Conservation (phyloP, 2,329 filamentous ascomycete species). For the Monosporascus sp. region DNA sequence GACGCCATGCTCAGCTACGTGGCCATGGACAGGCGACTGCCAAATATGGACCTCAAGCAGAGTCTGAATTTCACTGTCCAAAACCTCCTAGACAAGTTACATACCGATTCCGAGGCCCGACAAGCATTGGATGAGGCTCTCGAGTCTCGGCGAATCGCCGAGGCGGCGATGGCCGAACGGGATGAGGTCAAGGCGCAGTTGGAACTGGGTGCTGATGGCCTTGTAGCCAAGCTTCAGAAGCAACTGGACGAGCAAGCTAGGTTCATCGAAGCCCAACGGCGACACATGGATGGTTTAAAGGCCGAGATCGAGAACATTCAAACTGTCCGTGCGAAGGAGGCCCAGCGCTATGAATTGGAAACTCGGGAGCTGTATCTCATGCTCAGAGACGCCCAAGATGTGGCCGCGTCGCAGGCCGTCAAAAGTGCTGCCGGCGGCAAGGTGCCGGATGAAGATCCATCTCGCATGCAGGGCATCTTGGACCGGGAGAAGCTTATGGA, state of each 20-base stretch:
- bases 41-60: slow-evolving; percentile 97
- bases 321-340: slow-evolving; percentile 78
- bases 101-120: slow-evolving; percentile 91
- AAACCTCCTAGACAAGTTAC: slow-evolving; percentile 87
- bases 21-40: slow-evolving; percentile 91
- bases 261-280: slow-evolving; percentile 81
- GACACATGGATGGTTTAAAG: slow-evolving; percentile 83
- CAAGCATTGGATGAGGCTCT: slow-evolving; percentile 88
- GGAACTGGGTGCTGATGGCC: slow-evolving; percentile 84
- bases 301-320: slow-evolving; percentile 85
- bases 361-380: slow-evolving; percentile 96
- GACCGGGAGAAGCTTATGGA: slow-evolving; percentile 91
- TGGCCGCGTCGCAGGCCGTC: slow-evolving; percentile 77
- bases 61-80: slow-evolving; percentile 97
- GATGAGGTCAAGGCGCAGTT: slow-evolving; percentile 90
- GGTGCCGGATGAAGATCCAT: slow-evolving; percentile 59
- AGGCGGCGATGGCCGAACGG: slow-evolving; percentile 90
- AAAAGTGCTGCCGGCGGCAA: slow-evolving; percentile 49
- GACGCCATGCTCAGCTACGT: slow-evolving; percentile 99
- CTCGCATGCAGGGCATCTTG: slow-evolving; percentile 84
- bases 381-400: slow-evolving; percentile 94
- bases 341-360: slow-evolving; percentile 92
- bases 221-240: slow-evolving; percentile 88
- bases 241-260: slow-evolving; percentile 89
- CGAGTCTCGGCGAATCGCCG: slow-evolving; percentile 86